Conservation (phyloP, 805 yeast genomes). For the Hanseniaspora nectarophila region DNA sequence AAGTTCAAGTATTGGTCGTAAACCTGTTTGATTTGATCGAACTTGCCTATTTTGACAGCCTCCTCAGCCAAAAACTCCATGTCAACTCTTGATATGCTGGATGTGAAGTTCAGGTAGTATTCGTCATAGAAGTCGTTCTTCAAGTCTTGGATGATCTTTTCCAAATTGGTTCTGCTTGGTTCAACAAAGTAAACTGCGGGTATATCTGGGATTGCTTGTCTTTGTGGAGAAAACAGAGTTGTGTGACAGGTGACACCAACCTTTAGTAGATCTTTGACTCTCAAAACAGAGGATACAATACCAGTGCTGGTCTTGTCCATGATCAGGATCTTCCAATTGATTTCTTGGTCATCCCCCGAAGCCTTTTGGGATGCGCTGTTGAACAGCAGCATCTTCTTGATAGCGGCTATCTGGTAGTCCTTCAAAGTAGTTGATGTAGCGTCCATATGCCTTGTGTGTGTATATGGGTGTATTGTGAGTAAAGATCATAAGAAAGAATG, state of each 20-base stretch:
- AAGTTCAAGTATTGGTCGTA: constrained; percentile 90
- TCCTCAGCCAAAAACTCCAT: constrained; percentile 81
- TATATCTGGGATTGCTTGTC: constrained; percentile 85
- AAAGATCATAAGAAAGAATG: too few relatives aligned
- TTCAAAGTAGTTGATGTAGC: neutral
- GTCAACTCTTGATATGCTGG: constrained; percentile 61
- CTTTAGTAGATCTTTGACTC: constrained; percentile 80
- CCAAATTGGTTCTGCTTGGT: constrained; percentile 70
- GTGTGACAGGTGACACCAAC: constrained; percentile 90
- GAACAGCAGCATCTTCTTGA: constrained; percentile 77
- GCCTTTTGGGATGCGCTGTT: constrained; percentile 39
- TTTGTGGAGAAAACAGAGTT: constrained; percentile 44
- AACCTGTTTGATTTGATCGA: constrained; percentile 69
- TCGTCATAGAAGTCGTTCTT: constrained; percentile 63
- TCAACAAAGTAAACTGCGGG: constrained; percentile 87
- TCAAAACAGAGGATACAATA: constrained; percentile 76
- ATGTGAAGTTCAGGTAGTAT: constrained; percentile 75
- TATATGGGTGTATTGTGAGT: constrained; percentile 7
- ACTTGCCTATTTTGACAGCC: constrained; percentile 60
- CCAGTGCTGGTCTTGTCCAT: constrained; percentile 73
- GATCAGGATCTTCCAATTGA: constrained; percentile 83
- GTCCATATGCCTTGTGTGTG: constrained; percentile 13
- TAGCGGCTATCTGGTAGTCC: constrained; percentile 15
- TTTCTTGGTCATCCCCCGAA: constrained; percentile 48
- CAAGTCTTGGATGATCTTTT: constrained; percentile 58